Base-by-base conservation (phyloP, 805 yeast species). In the Nadsonia fulvescens region DNA sequence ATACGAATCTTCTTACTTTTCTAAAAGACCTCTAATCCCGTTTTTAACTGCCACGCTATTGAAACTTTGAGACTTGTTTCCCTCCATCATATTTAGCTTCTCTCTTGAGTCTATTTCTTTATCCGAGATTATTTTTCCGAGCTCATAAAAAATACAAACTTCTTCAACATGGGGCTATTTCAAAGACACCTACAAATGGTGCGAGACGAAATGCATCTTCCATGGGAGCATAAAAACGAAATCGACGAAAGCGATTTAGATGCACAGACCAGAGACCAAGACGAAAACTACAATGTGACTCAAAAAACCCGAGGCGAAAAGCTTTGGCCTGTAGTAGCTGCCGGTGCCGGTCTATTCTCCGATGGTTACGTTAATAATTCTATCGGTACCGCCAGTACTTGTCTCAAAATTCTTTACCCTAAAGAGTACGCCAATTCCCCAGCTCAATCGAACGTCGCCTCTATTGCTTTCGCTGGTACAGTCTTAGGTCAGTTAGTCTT, bases 281-380 rank as follows among this genome's bases (percentile, higher is more conserved):
- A 23, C 5, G 17, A 11, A n/a, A n/a, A 10, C 13, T 9, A n/a
- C 4, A 13, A 10, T 8, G 18, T 13, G 6, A 26, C 20, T 7
- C 12, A 23, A 60, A 43, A 74, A 68, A 37, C n/a, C n/a, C n/a
- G n/a, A n/a, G n/a, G n/a, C n/a, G 37, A 42, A 25, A 56, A 55
- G 37, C 59, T 57, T 36, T 64, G 81, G 74, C 70, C 89, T 5
- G 69, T 77, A 25, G 57, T 75, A 35, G 71, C 79, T 8, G 71
- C 93, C 1, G 95, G 95, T 35, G 89, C 93, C 0, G 95, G 94
- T 29, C 59, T 83, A 23, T 82, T 83, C 51, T 73, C 91, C 18
- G 96, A 86, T 51, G 95, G 95, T 28, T 83, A 82, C 46, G 74
- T 79, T 33, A 82, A 82, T 48, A 79, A 78, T 33, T 70, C 89